Base-by-base conservation (phyloP, 768 basidiomycete species). In the Crucibulum laeve region DNA sequence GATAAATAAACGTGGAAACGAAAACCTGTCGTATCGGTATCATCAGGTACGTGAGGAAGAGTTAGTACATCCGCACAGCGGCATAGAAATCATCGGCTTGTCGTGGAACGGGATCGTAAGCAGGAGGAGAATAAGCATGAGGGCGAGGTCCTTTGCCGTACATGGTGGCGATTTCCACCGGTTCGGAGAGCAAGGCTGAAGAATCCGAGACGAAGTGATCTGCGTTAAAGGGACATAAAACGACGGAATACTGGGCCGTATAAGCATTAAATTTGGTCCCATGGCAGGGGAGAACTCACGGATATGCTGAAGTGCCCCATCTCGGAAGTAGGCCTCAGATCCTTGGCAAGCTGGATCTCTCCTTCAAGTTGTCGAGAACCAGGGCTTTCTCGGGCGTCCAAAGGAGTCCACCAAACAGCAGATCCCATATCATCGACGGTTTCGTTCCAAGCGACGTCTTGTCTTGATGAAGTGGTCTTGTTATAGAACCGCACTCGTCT, bases 131-230 rank as follows among this genome's bases (percentile, higher is more conserved):
- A 53, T 76, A 77, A 14, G 70, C 69, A 18, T 64, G 62, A 18
- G 73, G 68, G 19, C 73, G 69, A 14, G 74, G 72, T 17, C 76
- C 77, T 57, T 67, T 70, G 7, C 70, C 68, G 46, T 74, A 65
- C 61, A 71, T 67, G 3, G 77, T 77, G 18, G 70, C 71, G 38
- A 80, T 76, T 51, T 75, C 71, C 21, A 80, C 71, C 14, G 73
- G 73, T 53, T 74, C 73, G 14, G 69, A 69, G 30, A 77, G 55
- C 15, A 77, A 61, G 7, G 66, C 58, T 4, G 61, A 54, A 13
- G 59, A 53, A 43, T 69, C 65, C 13, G 72, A 61, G 15, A 60
- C 52, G 46, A 70, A 70, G 28, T 67, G 61, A 4, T 59, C 53
- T 2, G 67, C 60, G 39, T 69, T 54, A 53, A 78, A 78, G 11